These are phyloP conservation scores for Tetrapisispora taiwanensis DNA, from an alignment of 805 yeast species.

Conservation along the genomic window DNA sequence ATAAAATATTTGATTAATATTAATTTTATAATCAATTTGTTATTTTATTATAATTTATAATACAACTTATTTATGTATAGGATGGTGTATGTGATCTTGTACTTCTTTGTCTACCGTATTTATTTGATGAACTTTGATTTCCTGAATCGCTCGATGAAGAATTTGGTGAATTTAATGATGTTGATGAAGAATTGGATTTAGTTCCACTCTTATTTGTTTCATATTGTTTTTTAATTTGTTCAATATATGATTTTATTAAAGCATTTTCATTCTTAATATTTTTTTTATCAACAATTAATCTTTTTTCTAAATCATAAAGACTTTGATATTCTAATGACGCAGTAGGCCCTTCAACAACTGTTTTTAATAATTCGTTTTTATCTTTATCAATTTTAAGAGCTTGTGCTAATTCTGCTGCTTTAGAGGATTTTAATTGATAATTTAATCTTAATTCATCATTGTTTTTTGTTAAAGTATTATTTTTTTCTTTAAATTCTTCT, in stretches of 20 bases:
- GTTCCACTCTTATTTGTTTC: slow-evolving; percentile 5
- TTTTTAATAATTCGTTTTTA: slow-evolving; percentile 17
- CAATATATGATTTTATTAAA: slow-evolving; percentile 16
- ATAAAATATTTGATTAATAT: too few relatives aligned
- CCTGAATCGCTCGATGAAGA: slow-evolving; percentile 8
- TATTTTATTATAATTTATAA: too few relatives aligned
- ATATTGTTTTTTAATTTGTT: slow-evolving; percentile 13
- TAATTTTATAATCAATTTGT: too few relatives aligned
- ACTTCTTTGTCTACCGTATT: slow-evolving; percentile 1
- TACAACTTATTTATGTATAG: not conserved
- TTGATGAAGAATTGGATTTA: slow-evolving; percentile 2
- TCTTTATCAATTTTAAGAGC: slow-evolving; percentile 18
- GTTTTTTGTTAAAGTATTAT: slow-evolving; percentile 21
- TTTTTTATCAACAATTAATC: slow-evolving; percentile 9
- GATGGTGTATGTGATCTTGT: slow-evolving; percentile 1
- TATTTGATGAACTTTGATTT: not conserved
- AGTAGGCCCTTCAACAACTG: slow-evolving; percentile 27
- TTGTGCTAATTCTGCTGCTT: slow-evolving; percentile 38
- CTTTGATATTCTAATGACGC: slow-evolving; percentile 22
- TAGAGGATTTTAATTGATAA: slow-evolving; percentile 39
- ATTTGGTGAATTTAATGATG: slow-evolving; percentile 3
- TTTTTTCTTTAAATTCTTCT: slow-evolving; percentile 48
- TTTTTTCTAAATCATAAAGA: slow-evolving; percentile 6
- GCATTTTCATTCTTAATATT: slow-evolving; percentile 9
- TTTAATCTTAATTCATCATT: slow-evolving; percentile 30